Conservation (phyloP, 2,329 filamentous ascomycete genomes). For the Xylaria sp. region DNA sequence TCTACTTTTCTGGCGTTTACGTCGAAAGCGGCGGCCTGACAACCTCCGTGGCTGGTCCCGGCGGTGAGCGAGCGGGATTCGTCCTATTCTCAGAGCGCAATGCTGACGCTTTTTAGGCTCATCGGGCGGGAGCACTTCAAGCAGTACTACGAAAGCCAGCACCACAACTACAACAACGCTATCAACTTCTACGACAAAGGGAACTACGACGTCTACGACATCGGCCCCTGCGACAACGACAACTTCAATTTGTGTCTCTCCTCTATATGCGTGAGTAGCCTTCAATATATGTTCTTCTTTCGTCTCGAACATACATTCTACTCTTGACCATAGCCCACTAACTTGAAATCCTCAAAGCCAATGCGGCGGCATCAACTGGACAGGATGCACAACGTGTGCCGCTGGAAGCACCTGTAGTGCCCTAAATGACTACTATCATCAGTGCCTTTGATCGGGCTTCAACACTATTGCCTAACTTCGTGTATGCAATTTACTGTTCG, state of each 20-base stretch:
- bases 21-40: slow-evolving; percentile 67
- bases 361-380: slow-evolving; percentile 52
- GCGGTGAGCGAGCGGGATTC: slow-evolving; percentile 24
- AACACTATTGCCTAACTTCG: not conserved
- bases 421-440: slow-evolving; percentile 36
- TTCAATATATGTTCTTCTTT: not conserved
- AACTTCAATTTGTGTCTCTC: slow-evolving; percentile 34
- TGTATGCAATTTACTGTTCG: slow-evolving; percentile 19
- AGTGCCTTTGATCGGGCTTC: slow-evolving; percentile 26
- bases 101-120: slow-evolving; percentile 27
- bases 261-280: slow-evolving; percentile 43
- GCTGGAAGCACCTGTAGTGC: slow-evolving; percentile 48
- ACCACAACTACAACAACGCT: slow-evolving; percentile 29
- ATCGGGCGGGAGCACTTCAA: slow-evolving; percentile 26
- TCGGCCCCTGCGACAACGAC: slow-evolving; percentile 33
- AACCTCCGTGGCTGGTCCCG: slow-evolving; percentile 45
- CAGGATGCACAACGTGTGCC: slow-evolving; percentile 50
- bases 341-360: slow-evolving; percentile 41
- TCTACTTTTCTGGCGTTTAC: slow-evolving; percentile 78
- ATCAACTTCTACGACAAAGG: slow-evolving; percentile 27
- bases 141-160: slow-evolving; percentile 25
- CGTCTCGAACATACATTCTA: not conserved
- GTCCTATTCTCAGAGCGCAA: not conserved
- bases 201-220: slow-evolving; percentile 35
- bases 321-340: not conserved